Conservation (phyloP, 2,329 filamentous ascomycete species). For the Xylaria sp. region DNA sequence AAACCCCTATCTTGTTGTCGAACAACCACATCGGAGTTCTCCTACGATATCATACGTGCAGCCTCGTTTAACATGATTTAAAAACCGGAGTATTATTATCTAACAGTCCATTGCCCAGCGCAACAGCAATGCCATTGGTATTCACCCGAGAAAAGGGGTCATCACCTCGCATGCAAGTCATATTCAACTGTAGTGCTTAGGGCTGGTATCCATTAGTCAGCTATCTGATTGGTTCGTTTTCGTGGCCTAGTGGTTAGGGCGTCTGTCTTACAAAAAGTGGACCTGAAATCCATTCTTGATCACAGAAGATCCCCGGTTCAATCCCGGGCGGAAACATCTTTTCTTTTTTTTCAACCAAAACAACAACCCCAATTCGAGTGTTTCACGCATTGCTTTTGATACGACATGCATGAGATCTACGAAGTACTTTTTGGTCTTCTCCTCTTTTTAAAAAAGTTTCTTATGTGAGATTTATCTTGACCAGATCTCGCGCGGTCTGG, state of each 20-base stretch:
- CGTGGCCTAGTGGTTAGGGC: slow-evolving; percentile 21
- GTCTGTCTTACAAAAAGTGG: slow-evolving; percentile 16
- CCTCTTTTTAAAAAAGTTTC: background rate
- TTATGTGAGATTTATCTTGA: too few relatives aligned
- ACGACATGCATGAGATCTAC: background rate
- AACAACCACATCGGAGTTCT: background rate
- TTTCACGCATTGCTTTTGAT: too few relatives aligned
- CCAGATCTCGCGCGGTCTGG: too few relatives aligned
- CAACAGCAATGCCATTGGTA: background rate
- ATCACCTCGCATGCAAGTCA: background rate
- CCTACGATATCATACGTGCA: too few relatives aligned
- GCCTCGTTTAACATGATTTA: too few relatives aligned
- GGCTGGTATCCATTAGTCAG: background rate
- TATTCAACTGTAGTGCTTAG: background rate
- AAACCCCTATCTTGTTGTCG: background rate
- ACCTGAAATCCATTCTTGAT: background rate
- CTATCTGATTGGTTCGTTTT: slow-evolving; percentile 1
- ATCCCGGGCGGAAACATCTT: slow-evolving; percentile 17
- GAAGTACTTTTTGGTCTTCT: background rate
- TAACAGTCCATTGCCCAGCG: background rate
- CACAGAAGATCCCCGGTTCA: slow-evolving; percentile 20
- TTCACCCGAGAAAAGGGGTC: background rate
- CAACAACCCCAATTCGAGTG: too few relatives aligned
- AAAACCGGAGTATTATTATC: too few relatives aligned
- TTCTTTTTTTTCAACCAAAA: background rate